Evolutionary conservation across 345 rosid species (phyloP).

Genomic region (Acer negundo): DNA sequence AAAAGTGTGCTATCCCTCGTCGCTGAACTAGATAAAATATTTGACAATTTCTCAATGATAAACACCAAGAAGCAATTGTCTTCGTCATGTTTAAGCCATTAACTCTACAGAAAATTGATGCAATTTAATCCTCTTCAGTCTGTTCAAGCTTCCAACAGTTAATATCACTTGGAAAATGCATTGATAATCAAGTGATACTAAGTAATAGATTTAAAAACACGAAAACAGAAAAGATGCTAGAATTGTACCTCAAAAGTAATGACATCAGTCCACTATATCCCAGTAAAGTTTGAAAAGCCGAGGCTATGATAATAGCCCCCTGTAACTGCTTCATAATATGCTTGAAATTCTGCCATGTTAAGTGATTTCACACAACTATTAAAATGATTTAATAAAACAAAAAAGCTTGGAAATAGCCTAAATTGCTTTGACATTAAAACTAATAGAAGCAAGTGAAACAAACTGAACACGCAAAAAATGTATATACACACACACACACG

Average conservation of each 20-base stretch:
- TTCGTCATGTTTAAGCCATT: constrained; percentile 1
- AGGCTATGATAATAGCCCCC: constrained; percentile 86
- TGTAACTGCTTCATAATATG: constrained; percentile 95
- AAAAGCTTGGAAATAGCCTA: not conserved
- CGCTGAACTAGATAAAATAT: not conserved
- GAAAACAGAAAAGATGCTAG: not conserved
- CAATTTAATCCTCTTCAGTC: not conserved
- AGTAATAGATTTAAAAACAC: not conserved
- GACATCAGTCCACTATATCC: constrained; percentile 96
- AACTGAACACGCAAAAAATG: not conserved
- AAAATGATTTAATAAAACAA: not conserved
- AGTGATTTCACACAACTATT: constrained; percentile 17
- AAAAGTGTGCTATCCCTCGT: not conserved
- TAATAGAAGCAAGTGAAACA: not conserved
- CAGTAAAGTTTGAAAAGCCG: constrained; percentile 81
- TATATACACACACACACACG: not conserved
- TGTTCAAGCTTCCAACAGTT: not conserved
- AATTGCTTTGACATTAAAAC: not conserved
- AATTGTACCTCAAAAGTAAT: constrained; percentile 54
- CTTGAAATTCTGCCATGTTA: constrained; percentile 72
- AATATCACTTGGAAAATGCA: not conserved
- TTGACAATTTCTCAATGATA: not conserved
- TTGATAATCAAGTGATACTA: constrained; percentile 1
- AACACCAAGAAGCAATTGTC: not conserved
- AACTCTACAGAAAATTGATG: not conserved